phyloP scores from a whole-genome alignment of 495 filamentous ascomycete species.

The Tuber microsphaerosporum region DNA sequence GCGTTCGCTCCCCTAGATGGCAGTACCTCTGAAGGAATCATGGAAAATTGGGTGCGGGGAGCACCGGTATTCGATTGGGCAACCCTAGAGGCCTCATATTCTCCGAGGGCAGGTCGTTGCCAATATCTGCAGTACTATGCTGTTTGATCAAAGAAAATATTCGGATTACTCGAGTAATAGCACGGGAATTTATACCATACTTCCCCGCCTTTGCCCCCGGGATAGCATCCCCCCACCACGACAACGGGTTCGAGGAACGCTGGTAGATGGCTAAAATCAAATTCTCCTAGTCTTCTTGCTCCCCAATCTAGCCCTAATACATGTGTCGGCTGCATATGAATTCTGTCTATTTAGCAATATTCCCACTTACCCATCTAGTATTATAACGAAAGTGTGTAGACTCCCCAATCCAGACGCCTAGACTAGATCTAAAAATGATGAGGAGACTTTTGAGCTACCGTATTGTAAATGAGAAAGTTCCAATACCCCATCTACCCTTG shows the following conservation, averaged over 20 bases:
- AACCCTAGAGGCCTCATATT: neutral
- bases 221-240: neutral
- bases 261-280: neutral
- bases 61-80: neutral
- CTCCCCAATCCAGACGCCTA: neutral
- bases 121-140: neutral
- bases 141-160: neutral
- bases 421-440: neutral
- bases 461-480: neutral
- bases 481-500: no score
- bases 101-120: neutral
- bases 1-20: neutral
- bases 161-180: neutral
- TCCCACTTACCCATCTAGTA: neutral
- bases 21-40: neutral
- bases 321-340: neutral
- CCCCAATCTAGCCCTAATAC: neutral
- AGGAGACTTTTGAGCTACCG: neutral
- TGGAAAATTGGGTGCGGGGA: neutral
- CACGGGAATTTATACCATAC: neutral
- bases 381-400: neutral
- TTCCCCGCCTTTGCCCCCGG: neutral
- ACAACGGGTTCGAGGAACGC: neutral
- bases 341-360: neutral
- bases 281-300: neutral